Percentiles rank a stretch among this genome's conserved stretches.
Evolutionary conservation across 2,329 filamentous ascomycete species (phyloP).

Genomic region (Plenodomus biglobosus): DNA sequence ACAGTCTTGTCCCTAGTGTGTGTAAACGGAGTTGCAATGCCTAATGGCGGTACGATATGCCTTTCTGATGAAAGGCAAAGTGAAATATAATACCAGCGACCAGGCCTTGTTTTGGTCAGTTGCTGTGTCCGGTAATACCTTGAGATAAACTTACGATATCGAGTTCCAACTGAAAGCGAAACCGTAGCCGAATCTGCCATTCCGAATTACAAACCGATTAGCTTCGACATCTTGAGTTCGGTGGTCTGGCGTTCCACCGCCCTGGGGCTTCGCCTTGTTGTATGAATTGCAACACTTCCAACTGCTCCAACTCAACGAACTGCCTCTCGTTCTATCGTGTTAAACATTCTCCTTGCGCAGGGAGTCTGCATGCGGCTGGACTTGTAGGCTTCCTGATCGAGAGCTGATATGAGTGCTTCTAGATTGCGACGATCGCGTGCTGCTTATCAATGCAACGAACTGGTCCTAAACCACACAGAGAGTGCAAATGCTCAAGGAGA

Average conservation of each 20-base stretch:
- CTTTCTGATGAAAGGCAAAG: constrained; percentile 41
- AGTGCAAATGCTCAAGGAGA: too few relatives aligned
- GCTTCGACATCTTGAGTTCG: neutral
- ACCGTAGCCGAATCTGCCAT: constrained; percentile 22
- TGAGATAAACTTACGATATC: constrained; percentile 51
- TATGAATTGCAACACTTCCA: neutral
- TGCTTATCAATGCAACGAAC: too few relatives aligned
- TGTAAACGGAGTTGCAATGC: constrained; percentile 11
- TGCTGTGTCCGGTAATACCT: neutral
- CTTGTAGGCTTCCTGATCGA: neutral
- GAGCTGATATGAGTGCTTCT: neutral
- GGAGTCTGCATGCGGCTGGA: neutral
- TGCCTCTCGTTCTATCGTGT: neutral
- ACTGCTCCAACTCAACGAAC: neutral
- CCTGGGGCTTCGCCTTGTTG: neutral
- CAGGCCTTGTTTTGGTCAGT: constrained; percentile 21
- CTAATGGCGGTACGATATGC: constrained; percentile 40
- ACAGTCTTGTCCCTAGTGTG: constrained; percentile 42
- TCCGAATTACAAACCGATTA: neutral
- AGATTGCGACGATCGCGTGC: neutral
- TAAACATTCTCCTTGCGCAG: neutral
- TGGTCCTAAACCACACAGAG: too few relatives aligned
- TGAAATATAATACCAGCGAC: constrained; percentile 54
- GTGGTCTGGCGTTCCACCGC: too few relatives aligned
- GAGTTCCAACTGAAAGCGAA: constrained; percentile 44